Evolutionary conservation across 2,329 filamentous ascomycete species (phyloP).

Genomic region (Cadophora gregata): DNA sequence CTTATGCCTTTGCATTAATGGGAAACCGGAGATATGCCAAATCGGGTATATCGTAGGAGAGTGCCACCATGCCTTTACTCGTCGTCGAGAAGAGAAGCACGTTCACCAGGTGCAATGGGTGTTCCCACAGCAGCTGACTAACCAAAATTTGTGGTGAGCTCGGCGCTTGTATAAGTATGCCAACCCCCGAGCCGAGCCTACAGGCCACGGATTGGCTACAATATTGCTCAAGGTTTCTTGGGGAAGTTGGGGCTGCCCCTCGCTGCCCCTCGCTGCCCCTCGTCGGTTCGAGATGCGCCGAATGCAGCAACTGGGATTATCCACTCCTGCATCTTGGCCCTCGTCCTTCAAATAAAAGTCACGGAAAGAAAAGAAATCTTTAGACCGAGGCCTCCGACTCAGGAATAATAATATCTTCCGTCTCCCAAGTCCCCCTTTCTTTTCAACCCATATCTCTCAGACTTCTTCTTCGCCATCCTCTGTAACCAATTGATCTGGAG

Average conservation of each 20-base stretch:
- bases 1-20: no score
- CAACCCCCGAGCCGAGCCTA: no score
- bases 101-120: no score
- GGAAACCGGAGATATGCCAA: no score
- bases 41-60: no score
- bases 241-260: neutral
- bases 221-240: no score
- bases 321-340: neutral
- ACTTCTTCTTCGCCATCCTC: neutral
- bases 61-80: no score
- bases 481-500: neutral
- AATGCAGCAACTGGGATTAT: conserved; percentile 8
- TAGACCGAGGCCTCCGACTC: neutral
- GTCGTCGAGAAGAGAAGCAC: no score
- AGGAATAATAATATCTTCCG: neutral
- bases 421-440: neutral
- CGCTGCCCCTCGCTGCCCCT: neutral
- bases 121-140: no score
- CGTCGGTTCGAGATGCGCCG: conserved; percentile 8
- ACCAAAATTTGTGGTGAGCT: no score
- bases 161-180: no score
- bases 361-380: neutral
- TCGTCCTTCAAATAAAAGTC: neutral
- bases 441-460: neutral
- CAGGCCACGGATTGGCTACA: no score